These are phyloP conservation scores for Rhizoctonia solani DNA, from an alignment of 1,284 basidiomycete species.

Conservation along the genomic window DNA sequence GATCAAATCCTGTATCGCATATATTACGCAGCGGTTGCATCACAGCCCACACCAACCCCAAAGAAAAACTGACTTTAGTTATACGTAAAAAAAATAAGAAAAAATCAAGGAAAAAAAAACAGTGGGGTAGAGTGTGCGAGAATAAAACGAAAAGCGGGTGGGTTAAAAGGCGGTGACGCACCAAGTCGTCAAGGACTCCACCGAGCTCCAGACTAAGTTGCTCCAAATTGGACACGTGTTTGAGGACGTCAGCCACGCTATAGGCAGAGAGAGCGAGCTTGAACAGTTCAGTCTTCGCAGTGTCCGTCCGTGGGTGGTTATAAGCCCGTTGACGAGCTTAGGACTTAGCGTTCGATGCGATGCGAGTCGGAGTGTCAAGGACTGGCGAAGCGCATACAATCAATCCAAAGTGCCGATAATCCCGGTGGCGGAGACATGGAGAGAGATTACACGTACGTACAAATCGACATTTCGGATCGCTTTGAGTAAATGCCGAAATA, in stretches of 20 bases:
- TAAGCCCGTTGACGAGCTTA: slow-evolving; percentile 9
- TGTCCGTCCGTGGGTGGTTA: slow-evolving; percentile 15
- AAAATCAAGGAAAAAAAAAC: too few species aligned
- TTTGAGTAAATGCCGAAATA: slow-evolving; percentile 13
- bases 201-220: slow-evolving; percentile 27
- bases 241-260: slow-evolving; percentile 11
- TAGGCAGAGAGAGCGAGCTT: neutral
- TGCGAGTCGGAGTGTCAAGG: slow-evolving; percentile 16
- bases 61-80: neutral
- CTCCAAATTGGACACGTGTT: slow-evolving; percentile 23
- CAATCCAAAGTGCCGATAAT: neutral
- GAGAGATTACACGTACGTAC: slow-evolving; percentile 14
- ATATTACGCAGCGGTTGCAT: neutral
- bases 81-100: neutral
- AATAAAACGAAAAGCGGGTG: too few species aligned
- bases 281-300: slow-evolving; percentile 22
- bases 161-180: too few species aligned
- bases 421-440: neutral
- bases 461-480: neutral
- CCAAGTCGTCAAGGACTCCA: slow-evolving; percentile 18
- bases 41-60: neutral
- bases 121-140: too few species aligned
- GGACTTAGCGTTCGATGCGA: slow-evolving; percentile 6
- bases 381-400: neutral
- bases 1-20: slow-evolving; percentile 7